These are phyloP conservation scores for Penicillium odoratum DNA, from an alignment of 495 filamentous ascomycete species.

Conservation along the genomic window DNA sequence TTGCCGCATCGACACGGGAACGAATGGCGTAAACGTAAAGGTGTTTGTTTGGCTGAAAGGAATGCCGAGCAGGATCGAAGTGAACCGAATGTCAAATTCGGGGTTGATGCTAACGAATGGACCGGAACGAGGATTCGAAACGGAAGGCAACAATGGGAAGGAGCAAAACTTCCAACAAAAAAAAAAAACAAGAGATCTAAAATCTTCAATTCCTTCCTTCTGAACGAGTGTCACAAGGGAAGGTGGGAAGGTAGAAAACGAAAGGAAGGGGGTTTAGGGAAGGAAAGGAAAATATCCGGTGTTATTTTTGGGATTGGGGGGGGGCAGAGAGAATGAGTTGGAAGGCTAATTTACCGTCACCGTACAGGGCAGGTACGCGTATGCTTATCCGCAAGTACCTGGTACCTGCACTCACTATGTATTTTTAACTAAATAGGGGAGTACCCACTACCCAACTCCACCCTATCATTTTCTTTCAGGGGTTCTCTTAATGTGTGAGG, in stretches of 20 bases:
- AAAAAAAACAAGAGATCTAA: slow-evolving; percentile 26
- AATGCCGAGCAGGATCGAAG: slow-evolving; percentile 14
- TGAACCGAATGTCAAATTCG: slow-evolving; percentile 27
- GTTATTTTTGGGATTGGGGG: slow-evolving; percentile 45
- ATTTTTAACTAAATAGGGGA: not conserved
- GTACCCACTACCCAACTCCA: slow-evolving; percentile 14
- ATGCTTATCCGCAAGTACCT: slow-evolving; percentile 10
- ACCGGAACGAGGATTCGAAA: not conserved
- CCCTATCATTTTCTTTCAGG: slow-evolving; percentile 9
- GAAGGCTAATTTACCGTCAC: slow-evolving; percentile 36
- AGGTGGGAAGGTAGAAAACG: slow-evolving; percentile 32
- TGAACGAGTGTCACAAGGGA: slow-evolving; percentile 35
- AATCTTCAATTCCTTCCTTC: slow-evolving; percentile 24
- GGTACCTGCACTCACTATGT: slow-evolving; percentile 16
- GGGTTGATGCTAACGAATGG: slow-evolving; percentile 10
- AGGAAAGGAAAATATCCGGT: slow-evolving; percentile 31
- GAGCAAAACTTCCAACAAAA: slow-evolving; percentile 12
- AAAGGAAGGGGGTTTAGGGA: slow-evolving; percentile 29
- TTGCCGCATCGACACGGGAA: slow-evolving; percentile 25
- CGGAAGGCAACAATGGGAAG: slow-evolving; percentile 4
- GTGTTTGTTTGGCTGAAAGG: slow-evolving; percentile 13
- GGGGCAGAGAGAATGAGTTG: not conserved
- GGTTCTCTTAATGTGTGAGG: not conserved
- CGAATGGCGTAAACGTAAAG: slow-evolving; percentile 18
- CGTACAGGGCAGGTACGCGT: slow-evolving; percentile 20